phyloP scores from a whole-genome alignment of 2,329 filamentous ascomycete genomes.

The Raffaelea albimanens region DNA sequence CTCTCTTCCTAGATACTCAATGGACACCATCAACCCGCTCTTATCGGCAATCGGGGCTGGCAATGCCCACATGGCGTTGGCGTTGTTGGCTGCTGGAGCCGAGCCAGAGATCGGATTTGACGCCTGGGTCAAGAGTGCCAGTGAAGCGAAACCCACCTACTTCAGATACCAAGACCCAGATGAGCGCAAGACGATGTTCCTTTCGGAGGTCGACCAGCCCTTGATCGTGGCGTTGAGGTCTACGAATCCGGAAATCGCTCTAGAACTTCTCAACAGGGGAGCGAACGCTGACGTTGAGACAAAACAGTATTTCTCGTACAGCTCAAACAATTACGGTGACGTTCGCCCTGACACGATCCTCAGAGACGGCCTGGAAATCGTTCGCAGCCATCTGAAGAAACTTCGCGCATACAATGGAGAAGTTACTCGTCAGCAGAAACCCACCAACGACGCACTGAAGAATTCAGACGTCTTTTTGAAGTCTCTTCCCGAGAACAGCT shows the following conservation, averaged over 20 bases:
- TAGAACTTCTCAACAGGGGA: conserved; percentile 52
- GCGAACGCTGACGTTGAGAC: conserved; percentile 55
- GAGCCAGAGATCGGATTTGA: conserved; percentile 51
- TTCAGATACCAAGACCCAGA: conserved; percentile 30
- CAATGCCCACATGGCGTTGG: conserved; percentile 43
- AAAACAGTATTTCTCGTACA: background rate
- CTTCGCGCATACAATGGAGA: conserved; percentile 37
- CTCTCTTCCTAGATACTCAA: conserved; percentile 27
- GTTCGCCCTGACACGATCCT: conserved; percentile 22
- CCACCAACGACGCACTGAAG: conserved; percentile 19
- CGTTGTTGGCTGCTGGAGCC: conserved; percentile 56
- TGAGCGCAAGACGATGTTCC: conserved; percentile 38
- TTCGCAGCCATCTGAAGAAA: conserved; percentile 39
- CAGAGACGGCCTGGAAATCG: conserved; percentile 46
- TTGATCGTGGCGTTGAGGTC: conserved; percentile 52
- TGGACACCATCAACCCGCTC: conserved; percentile 27
- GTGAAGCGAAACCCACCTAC: conserved; percentile 19
- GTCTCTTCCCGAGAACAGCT: conserved; percentile 43
- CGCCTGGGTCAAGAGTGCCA: conserved; percentile 50
- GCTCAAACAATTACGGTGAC: conserved; percentile 21
- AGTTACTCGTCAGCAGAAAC: conserved; percentile 9
- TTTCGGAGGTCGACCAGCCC: conserved; percentile 48
- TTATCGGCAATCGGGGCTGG: conserved; percentile 46
- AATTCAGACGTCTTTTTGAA: conserved; percentile 44
- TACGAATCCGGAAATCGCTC: conserved; percentile 35